A percentile compares a stretch with the other conserved stretches of the same genome.
These are phyloP conservation scores for Henckelia pumila DNA, from an alignment of 257 asterid species.

Conservation along the genomic window DNA sequence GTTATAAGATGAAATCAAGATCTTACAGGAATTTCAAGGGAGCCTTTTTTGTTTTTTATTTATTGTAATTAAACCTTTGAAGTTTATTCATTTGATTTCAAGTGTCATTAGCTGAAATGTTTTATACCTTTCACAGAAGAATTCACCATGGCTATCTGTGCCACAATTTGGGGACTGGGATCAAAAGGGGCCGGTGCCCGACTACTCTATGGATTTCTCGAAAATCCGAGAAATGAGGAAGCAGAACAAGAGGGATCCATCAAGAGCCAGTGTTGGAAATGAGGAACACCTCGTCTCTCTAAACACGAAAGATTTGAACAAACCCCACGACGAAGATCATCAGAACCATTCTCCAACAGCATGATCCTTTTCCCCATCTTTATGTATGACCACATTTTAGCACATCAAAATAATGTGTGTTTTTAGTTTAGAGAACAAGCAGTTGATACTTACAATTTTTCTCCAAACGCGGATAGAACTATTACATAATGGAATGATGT, in stretches of 20 bases:
- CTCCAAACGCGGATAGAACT: slow-evolving; percentile 1
- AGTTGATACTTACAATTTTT: slow-evolving; percentile 10
- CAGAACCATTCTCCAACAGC: slow-evolving; percentile 69
- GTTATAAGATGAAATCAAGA: neutral
- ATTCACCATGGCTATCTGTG: slow-evolving; percentile 77
- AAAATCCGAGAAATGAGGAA: slow-evolving; percentile 84
- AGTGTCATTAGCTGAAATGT: slow-evolving; percentile 8
- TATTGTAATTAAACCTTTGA: neutral
- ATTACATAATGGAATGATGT: neutral
- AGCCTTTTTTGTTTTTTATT: too few relatives aligned
- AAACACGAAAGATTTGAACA: slow-evolving; percentile 36
- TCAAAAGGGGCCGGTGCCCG: slow-evolving; percentile 74
- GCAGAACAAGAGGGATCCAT: slow-evolving; percentile 80
- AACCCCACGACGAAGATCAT: slow-evolving; percentile 32
- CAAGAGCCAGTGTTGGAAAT: slow-evolving; percentile 89
- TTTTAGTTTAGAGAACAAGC: neutral
- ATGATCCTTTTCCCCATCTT: slow-evolving; percentile 24
- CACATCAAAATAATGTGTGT: neutral
- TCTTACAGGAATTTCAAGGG: neutral
- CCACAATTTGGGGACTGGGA: slow-evolving; percentile 98
- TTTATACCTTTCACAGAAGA: slow-evolving; percentile 35
- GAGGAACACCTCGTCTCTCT: slow-evolving; percentile 73
- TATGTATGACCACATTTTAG: neutral
- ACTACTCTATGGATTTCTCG: slow-evolving; percentile 82
- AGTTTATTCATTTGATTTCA: neutral